These are phyloP conservation scores for Debaryomyces fabryi DNA, from an alignment of 1,139 yeast genomes.

Conservation along the genomic window DNA sequence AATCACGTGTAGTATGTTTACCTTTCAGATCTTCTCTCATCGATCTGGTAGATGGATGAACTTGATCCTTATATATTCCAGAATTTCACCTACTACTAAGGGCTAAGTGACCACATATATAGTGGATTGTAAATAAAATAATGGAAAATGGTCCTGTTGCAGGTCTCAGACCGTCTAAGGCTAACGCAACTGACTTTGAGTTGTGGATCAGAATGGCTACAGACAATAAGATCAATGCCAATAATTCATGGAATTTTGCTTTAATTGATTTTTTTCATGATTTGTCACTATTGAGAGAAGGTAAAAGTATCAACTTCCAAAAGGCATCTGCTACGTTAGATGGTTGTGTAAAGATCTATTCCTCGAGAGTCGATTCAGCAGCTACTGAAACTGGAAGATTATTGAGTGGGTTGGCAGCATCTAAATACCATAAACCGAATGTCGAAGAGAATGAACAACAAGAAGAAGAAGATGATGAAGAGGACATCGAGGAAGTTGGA, in stretches of 20 bases:
- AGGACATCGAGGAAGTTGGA: constrained; percentile 17
- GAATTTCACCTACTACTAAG: not conserved
- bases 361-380: constrained; percentile 81
- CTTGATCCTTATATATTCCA: not conserved
- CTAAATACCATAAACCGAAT: constrained; percentile 5
- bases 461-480: constrained; percentile 18
- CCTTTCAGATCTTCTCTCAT: constrained; percentile 6
- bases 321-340: constrained; percentile 79
- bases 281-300: constrained; percentile 57
- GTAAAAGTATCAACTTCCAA: constrained; percentile 71
- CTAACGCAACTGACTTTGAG: constrained; percentile 24
- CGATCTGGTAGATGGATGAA: not conserved
- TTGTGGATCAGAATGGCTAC: constrained; percentile 38
- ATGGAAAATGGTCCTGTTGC: constrained; percentile 5
- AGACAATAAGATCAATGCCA: constrained; percentile 39
- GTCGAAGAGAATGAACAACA: constrained; percentile 31
- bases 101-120: not conserved
- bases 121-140: not conserved
- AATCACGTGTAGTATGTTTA: constrained; percentile 5
- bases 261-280: constrained; percentile 78
- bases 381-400: constrained; percentile 78
- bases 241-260: constrained; percentile 71
- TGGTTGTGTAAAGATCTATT: constrained; percentile 83
- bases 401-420: constrained; percentile 57
- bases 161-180: not conserved